Evolutionary conservation across 1,139 yeast genomes (phyloP), one percentile per base, ranked within the genome.

Genomic region (Protomyces arabidopsidicola): DNA sequence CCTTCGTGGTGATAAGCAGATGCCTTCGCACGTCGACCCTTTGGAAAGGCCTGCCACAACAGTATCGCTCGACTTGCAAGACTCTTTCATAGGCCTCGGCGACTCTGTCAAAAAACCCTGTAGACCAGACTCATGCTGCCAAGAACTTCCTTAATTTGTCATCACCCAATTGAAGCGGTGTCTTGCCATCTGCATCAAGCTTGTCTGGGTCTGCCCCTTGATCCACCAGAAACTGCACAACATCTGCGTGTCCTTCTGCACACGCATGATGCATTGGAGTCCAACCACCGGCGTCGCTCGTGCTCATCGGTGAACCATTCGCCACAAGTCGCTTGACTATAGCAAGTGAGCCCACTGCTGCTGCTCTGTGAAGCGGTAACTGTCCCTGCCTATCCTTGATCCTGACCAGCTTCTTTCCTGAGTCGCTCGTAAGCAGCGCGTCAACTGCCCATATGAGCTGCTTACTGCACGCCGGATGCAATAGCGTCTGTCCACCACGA

Each of bases 241-340:
- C 83, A 65, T 89, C 97, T 1, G 86, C 91, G 71, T 87, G 86
- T 0, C 97, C 97, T 73, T 91, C 98, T 0, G 97, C 93, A 63
- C 88, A 76, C 0, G 98, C 97, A 74, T 90, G 96, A 73, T 90
- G 96, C 69, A 91, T 74, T 0, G 96, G 85, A 0, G 96, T 88
- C 91, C 95, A 89, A 0, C 96, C 95, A 60, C 81, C 80, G 20
- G 71, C 70, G 72, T 91, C 98, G 52, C 82, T 81, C 3, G 84
- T 79, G 71, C 90, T 88, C 34, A 90, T 72, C 20, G 89, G 87
- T 2, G 86, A 83, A 62, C 81, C 81, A 12, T 83, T 82, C 8
- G 78, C 76, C n/a, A 81, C 78, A 2, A 83, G 81, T 39, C 80
- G 72, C 62, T 79, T 76, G 31, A 84, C 80, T 20, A 87, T 73